Evolutionary conservation across 257 asterid genomes (phyloP), one percentile per base, ranked within the genome.

Genomic region (Cinchona pubescens): DNA sequence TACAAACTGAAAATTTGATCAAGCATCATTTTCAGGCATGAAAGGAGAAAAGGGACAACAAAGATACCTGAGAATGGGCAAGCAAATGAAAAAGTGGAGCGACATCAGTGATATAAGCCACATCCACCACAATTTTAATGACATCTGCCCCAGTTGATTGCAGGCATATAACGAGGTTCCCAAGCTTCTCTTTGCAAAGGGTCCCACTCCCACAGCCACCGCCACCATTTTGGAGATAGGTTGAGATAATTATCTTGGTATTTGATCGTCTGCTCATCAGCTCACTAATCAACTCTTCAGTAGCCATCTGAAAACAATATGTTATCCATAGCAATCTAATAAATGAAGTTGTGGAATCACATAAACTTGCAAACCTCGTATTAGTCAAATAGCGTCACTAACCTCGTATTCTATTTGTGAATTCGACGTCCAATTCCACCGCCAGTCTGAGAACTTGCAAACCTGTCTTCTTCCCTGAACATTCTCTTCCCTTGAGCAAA

Each of bases 41-140:
- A 72, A 13, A 10, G 34, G 25, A 42, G 43, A 18, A 25, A 67
- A 46, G 74, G 61, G 9, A 43, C 10, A 30, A 21, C 21, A 48
- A 23, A n/a, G n/a, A 79, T 27, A 89, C 95, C 92, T 87, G 96
- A 75, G 79, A 85, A 75, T 86, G 96, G 16, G 89, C 78, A 63
- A 88, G 85, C 81, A 87, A 46, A 79, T 84, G 90, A 68, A 90
- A 88, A 71, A 90, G 79, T 23, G 93, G 90, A 42, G 90, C 96
- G 0, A 88, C 90, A 7, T 90, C 87, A 5, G 90, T 87, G 65
- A 87, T 90, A 68, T 79, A 85, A 79, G 85, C 75, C 21, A 90
- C 91, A 73, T 87, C 80, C 49, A 90, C 82, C 42, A 83, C 85
- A 48, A 90, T 88, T 76, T 90, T 88, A 32, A 88, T 69, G 46